Conservation (phyloP, 208 protist species). For the Tritrichomonas foetus region DNA sequence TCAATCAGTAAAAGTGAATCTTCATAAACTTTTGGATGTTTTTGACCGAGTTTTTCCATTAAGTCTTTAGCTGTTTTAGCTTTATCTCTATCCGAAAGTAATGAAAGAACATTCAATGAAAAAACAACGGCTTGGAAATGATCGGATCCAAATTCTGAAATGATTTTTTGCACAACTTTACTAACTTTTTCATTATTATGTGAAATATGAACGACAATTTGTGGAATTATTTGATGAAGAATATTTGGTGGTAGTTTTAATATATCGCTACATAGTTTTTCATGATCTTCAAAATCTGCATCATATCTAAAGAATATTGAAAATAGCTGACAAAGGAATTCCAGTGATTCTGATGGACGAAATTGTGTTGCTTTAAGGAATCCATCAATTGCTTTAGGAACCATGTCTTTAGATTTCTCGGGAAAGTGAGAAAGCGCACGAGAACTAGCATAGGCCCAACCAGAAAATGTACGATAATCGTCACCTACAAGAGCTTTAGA, state of each 20-base stretch:
- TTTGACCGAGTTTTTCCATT: neutral
- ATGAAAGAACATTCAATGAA: neutral
- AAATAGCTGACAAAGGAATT: neutral
- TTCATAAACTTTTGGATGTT: neutral
- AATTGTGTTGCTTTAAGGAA: slow-evolving; percentile 30
- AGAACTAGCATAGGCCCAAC: slow-evolving; percentile 4
- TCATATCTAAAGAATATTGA: neutral
- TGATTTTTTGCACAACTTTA: neutral
- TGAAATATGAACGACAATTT: slow-evolving; percentile 30
- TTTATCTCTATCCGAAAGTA: neutral
- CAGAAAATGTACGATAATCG: neutral
- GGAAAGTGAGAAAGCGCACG: neutral
- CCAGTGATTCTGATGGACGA: neutral
- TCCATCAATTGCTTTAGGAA: neutral
- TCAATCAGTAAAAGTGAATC: neutral
- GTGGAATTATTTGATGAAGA: neutral
- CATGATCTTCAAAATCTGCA: neutral
- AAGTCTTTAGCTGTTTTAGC: neutral
- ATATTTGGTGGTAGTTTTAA: neutral
- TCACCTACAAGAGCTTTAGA: neutral
- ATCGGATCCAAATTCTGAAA: neutral
- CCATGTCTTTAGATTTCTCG: neutral
- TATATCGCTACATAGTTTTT: neutral
- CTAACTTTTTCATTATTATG: neutral
- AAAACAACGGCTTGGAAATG: slow-evolving; percentile 27